phyloP scores from a whole-genome alignment of 495 filamentous ascomycete genomes.

The Clohesyomyces aquaticus region DNA sequence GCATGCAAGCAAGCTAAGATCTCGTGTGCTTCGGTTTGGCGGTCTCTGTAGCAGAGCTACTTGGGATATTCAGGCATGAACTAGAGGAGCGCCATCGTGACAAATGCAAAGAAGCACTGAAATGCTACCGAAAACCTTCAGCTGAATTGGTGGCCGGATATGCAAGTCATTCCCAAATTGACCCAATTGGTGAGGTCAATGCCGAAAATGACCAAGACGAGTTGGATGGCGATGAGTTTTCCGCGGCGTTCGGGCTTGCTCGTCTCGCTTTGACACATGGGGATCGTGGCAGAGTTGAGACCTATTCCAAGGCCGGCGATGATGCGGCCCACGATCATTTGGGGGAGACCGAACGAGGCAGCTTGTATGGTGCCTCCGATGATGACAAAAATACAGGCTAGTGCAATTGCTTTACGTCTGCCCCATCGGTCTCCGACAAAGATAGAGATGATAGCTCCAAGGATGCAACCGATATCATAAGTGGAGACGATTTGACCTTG shows the following conservation, averaged over 20 bases:
- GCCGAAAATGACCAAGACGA: background rate
- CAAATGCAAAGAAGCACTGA: conserved; percentile 22
- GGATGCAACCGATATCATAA: no score
- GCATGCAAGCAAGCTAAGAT: conserved; percentile 4
- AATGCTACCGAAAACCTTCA: conserved; percentile 30
- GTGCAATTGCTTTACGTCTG: conserved; percentile 42
- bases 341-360: background rate
- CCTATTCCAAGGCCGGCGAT: background rate
- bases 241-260: background rate
- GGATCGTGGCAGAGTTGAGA: background rate
- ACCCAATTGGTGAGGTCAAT: conserved; percentile 9
- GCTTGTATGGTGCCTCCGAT: conserved; percentile 46
- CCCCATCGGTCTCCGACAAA: no score
- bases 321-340: background rate
- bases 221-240: background rate
- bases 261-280: background rate
- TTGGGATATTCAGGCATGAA: conserved; percentile 36
- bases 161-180: no score
- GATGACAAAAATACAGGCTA: conserved; percentile 52
- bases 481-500: background rate
- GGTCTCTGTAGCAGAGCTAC: conserved; percentile 33
- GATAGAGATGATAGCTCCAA: no score
- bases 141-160: no score
- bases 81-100: conserved; percentile 7
- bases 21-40: conserved; percentile 25